These are phyloP conservation scores for Blastobotrys buckinghamii DNA, from an alignment of 1,139 yeast genomes.

Conservation along the genomic window DNA sequence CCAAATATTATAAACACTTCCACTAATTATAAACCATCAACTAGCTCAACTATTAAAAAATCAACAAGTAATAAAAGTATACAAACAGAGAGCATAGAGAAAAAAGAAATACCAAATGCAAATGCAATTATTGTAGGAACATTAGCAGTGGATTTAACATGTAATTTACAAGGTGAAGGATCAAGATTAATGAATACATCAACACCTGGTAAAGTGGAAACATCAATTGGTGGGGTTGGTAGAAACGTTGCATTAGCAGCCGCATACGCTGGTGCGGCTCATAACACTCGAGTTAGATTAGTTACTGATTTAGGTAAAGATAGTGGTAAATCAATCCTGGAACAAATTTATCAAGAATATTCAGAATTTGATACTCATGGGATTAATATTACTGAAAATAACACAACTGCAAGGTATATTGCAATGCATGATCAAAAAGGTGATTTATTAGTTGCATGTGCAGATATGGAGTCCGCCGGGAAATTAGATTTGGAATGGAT, in stretches of 20 bases:
- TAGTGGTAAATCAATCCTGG: not conserved
- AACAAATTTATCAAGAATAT: not conserved
- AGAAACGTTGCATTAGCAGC: slow-evolving; percentile 64
- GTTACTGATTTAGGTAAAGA: slow-evolving; percentile 40
- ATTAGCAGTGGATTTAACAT: slow-evolving; percentile 68
- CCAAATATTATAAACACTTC: not conserved
- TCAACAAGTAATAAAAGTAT: no score
- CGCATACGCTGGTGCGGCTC: slow-evolving; percentile 23
- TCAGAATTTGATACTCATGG: slow-evolving; percentile 39
- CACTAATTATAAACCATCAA: no score
- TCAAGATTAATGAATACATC: slow-evolving; percentile 50
- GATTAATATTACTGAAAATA: slow-evolving; percentile 30
- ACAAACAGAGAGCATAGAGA: not conserved
- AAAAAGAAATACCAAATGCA: not conserved
- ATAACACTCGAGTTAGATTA: slow-evolving; percentile 38
- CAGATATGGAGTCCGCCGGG: slow-evolving; percentile 74
- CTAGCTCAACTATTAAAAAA: no score
- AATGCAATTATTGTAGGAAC: slow-evolving; percentile 57
- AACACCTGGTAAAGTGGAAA: slow-evolving; percentile 56
- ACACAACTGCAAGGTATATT: slow-evolving; percentile 62
- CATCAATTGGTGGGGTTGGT: slow-evolving; percentile 80
- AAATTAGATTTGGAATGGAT: slow-evolving; percentile 42
- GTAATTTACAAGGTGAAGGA: slow-evolving; percentile 25
- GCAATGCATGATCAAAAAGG: slow-evolving; percentile 62
- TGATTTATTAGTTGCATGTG: slow-evolving; percentile 66